Conservation (phyloP, 345 rosid species). For the Capsella bursapastoris region DNA sequence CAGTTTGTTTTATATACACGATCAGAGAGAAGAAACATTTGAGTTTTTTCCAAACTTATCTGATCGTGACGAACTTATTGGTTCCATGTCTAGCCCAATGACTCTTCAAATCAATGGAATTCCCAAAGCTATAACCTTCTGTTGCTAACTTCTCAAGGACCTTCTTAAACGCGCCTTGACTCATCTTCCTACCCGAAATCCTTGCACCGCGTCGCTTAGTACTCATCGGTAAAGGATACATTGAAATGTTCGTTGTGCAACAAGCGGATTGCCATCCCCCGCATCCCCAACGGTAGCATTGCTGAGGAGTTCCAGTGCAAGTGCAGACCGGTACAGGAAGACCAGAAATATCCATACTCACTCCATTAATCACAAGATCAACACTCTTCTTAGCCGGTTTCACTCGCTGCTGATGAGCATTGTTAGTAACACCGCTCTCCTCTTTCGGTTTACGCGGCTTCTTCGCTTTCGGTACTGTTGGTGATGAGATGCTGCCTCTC, state of each 20-base stretch:
- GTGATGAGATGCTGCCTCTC: slow-evolving; percentile 42
- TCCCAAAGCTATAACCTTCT: slow-evolving; percentile 75
- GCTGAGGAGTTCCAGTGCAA: slow-evolving; percentile 84
- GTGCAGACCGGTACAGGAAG: slow-evolving; percentile 92
- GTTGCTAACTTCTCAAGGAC: slow-evolving; percentile 85
- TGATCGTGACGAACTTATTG: slow-evolving; percentile 93
- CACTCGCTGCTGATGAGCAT: slow-evolving; percentile 49
- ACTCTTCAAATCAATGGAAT: slow-evolving; percentile 80
- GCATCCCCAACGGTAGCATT: slow-evolving; percentile 95
- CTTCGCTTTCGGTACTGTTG: slow-evolving; percentile 65
- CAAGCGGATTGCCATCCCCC: slow-evolving; percentile 99
- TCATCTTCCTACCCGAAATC: slow-evolving; percentile 96
- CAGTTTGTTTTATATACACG: slow-evolving; percentile 5
- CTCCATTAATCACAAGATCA: slow-evolving; percentile 80
- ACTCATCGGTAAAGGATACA: slow-evolving; percentile 94
- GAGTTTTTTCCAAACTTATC: slow-evolving; percentile 53
- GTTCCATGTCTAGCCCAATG: slow-evolving; percentile 99
- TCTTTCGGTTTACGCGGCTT: slow-evolving; percentile 79
- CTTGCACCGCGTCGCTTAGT: slow-evolving; percentile 87
- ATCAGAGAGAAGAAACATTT: background rate
- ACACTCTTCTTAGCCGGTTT: slow-evolving; percentile 81
- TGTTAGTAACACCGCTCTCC: slow-evolving; percentile 33
- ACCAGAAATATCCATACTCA: slow-evolving; percentile 78
- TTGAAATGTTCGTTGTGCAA: slow-evolving; percentile 84
- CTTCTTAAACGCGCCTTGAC: slow-evolving; percentile 94